Percentiles rank a stretch among this genome's conserved stretches.
phyloP scores from a whole-genome alignment of 805 yeast species.

The Saturnispora halmiae region DNA sequence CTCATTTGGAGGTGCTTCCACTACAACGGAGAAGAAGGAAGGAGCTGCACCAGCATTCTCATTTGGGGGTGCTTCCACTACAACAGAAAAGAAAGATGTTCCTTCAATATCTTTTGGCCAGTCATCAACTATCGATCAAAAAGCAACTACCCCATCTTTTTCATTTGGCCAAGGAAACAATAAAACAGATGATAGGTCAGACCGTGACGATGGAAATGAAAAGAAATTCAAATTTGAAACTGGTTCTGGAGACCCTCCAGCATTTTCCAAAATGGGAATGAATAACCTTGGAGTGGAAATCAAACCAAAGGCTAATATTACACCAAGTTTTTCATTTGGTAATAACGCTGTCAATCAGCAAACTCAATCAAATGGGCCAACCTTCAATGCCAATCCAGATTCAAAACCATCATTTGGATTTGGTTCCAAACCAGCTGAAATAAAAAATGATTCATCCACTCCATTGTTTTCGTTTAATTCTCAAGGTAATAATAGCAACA shows the following conservation, averaged over 20 bases:
- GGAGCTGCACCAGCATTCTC: constrained; percentile 8
- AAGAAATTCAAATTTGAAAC: constrained; percentile 4
- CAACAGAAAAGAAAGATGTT: neutral
- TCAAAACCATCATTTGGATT: constrained; percentile 6
- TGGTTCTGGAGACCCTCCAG: neutral
- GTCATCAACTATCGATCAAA: too few relatives aligned
- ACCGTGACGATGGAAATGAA: neutral
- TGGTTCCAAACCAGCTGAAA: neutral
- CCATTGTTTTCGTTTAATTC: constrained; percentile 2
- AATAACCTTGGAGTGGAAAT: neutral
- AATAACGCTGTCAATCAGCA: neutral
- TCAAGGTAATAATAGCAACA: neutral
- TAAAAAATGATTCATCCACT: neutral
- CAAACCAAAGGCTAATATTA: neutral
- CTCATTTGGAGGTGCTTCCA: neutral
- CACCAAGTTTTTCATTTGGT: constrained; percentile 1
- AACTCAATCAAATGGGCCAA: neutral
- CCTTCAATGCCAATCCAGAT: neutral
- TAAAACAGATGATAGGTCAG: neutral
- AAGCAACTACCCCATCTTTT: constrained; percentile 2
- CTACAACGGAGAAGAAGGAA: neutral
- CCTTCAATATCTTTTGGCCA: constrained; percentile 8
- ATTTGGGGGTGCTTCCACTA: constrained; percentile 6
- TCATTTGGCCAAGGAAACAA: constrained; percentile 8
- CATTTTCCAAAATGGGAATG: neutral